Conservation (phyloP, 345 rosid genomes). For the Heritiera fomes region DNA sequence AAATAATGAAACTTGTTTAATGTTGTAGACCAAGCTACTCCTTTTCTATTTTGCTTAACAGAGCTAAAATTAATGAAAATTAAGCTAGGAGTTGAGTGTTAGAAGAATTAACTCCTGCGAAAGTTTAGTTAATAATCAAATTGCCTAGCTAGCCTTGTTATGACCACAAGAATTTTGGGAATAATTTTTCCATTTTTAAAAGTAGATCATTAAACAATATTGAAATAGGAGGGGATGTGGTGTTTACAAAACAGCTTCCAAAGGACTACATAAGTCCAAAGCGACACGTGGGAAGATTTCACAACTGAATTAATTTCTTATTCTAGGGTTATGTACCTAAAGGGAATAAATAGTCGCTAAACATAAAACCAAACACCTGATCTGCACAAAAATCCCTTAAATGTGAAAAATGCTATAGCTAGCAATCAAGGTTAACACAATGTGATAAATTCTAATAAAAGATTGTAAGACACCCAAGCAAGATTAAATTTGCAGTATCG, state of each 20-base stretch:
- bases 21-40: background rate
- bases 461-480: background rate
- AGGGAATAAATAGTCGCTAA: background rate
- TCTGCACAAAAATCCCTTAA: background rate
- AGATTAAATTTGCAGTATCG: background rate
- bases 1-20: background rate
- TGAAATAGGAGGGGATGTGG: background rate
- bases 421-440: background rate
- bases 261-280: background rate
- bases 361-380: background rate
- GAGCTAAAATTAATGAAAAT: background rate
- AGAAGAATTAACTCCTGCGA: background rate
- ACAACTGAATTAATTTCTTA: no score
- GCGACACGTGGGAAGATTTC: no score
- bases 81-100: background rate
- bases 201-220: background rate
- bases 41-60: background rate
- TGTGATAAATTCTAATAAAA: background rate
- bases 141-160: background rate
- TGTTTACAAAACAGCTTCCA: background rate
- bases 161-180: background rate
- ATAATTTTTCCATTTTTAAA: background rate
- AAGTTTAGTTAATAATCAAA: background rate
- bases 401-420: background rate
- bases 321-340: no score